phyloP scores from a whole-genome alignment of 805 yeast genomes.

The Nakazawaea ishiwadae region DNA sequence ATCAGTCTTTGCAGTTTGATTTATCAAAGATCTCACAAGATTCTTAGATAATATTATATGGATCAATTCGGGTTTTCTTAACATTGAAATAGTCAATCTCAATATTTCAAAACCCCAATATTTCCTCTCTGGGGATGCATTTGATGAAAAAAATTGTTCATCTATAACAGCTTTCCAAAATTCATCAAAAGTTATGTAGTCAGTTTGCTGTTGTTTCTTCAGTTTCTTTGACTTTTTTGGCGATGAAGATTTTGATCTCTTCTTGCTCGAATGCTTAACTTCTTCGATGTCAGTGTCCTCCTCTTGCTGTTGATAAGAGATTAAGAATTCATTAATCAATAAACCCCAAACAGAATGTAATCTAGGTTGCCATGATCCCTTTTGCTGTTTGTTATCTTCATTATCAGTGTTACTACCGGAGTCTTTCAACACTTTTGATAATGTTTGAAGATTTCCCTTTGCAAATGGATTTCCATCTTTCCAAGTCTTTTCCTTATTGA shows the following conservation, averaged over 20 bases:
- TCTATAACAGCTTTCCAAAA: constrained; percentile 82
- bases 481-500: constrained; percentile 43
- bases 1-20: constrained; percentile 65
- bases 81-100: constrained; percentile 43
- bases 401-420: constrained; percentile 32
- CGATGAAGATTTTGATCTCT: constrained; percentile 31
- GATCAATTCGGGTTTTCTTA: constrained; percentile 18
- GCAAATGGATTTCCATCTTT: constrained; percentile 66
- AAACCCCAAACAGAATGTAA: constrained; percentile 75
- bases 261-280: constrained; percentile 26
- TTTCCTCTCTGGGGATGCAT: constrained; percentile 81
- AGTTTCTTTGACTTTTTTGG: constrained; percentile 15
- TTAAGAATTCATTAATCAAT: constrained; percentile 40
- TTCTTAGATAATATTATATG: constrained; percentile 50
- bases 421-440: constrained; percentile 65
- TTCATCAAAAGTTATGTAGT: constrained; percentile 43
- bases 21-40: constrained; percentile 65
- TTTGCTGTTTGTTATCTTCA: constrained; percentile 38
- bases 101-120: constrained; percentile 82
- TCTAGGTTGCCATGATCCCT: constrained; percentile 70
- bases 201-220: constrained; percentile 5
- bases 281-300: constrained; percentile 5
- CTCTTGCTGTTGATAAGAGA: not conserved
- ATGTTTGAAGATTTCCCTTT: constrained; percentile 56
- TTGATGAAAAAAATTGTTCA: constrained; percentile 69